Evolutionary conservation across 495 filamentous ascomycete genomes (phyloP).

Genomic region (Viridothelium virens): DNA sequence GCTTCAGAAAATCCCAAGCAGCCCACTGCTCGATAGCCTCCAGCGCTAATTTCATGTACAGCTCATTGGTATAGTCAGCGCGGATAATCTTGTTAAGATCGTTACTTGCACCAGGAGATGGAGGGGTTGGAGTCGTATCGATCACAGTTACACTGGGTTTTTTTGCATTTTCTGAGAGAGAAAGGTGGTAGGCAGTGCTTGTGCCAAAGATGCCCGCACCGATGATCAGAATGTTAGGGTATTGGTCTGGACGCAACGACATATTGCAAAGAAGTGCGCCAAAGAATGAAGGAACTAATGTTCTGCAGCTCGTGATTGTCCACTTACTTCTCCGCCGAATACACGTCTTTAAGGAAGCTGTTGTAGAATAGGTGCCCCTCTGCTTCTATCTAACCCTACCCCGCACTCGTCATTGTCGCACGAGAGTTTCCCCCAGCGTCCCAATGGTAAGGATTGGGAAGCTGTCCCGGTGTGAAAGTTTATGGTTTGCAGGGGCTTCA

Average conservation of each 20-base stretch:
- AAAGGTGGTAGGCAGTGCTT: slow-evolving; percentile 41
- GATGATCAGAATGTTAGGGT: slow-evolving; percentile 33
- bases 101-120: slow-evolving; percentile 26
- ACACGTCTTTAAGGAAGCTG: neutral
- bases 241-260: neutral
- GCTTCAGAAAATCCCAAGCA: slow-evolving; percentile 26
- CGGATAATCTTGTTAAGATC: slow-evolving; percentile 35
- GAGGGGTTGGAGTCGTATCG: slow-evolving; percentile 22
- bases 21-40: slow-evolving; percentile 32
- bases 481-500: too few species aligned
- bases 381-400: neutral
- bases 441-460: too few species aligned
- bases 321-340: neutral
- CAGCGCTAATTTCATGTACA: slow-evolving; percentile 30
- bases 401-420: neutral
- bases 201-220: slow-evolving; percentile 43
- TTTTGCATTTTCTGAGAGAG: slow-evolving; percentile 20
- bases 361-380: neutral
- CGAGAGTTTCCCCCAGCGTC: neutral
- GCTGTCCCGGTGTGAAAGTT: too few species aligned
- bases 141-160: slow-evolving; percentile 33
- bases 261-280: neutral
- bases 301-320: neutral
- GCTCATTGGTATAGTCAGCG: slow-evolving; percentile 25
- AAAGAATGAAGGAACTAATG: neutral